These are phyloP conservation scores for Arbutus unedo DNA, from an alignment of 148 eudicot genomes.

Conservation along the genomic window DNA sequence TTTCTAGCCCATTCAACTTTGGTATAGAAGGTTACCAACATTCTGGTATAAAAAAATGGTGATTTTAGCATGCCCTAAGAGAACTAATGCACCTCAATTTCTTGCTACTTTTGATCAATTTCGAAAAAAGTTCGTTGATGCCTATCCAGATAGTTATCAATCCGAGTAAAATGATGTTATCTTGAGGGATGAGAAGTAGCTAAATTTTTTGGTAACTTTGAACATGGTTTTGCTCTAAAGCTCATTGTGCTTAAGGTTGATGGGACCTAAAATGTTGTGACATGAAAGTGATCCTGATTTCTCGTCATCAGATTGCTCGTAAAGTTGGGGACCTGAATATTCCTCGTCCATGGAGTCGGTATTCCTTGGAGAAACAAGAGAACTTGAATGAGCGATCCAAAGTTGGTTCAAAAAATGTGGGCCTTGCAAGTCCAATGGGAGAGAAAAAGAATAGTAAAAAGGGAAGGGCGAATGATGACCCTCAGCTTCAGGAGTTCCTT, in stretches of 20 bases:
- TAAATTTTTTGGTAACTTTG: neutral
- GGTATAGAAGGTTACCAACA: neutral
- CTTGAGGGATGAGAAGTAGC: neutral
- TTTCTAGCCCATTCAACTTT: no score
- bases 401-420: slow-evolving; percentile 18
- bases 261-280: neutral
- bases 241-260: slow-evolving; percentile 8
- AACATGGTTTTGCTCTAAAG: neutral
- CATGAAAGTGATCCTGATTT: neutral
- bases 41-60: neutral
- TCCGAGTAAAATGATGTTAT: neutral
- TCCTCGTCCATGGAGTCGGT: slow-evolving; percentile 90
- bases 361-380: slow-evolving; percentile 59
- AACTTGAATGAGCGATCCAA: slow-evolving; percentile 35
- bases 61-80: neutral
- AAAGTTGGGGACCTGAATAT: slow-evolving; percentile 75
- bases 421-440: slow-evolving; percentile 15
- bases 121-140: neutral
- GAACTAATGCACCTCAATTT: neutral
- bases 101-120: neutral
- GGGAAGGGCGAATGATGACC: slow-evolving; percentile 40
- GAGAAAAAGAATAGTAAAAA: slow-evolving; percentile 23
- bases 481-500: slow-evolving; percentile 66
- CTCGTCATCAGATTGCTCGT: slow-evolving; percentile 57
- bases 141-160: neutral